phyloP scores from a whole-genome alignment of 2,329 filamentous ascomycete genomes.

The Herpomyces periplanetae region DNA sequence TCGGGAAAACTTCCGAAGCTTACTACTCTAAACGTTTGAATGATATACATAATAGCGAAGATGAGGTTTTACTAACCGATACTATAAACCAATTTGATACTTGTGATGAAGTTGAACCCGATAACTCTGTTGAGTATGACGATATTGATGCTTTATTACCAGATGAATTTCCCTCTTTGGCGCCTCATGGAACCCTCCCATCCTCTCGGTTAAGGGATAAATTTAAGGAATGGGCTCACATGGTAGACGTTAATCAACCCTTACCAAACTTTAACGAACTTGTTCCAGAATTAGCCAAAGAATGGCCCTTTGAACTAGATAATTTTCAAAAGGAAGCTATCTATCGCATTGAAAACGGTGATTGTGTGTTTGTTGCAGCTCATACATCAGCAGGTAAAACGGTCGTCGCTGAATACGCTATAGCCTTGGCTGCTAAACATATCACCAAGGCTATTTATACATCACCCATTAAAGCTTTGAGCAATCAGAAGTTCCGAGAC shows the following conservation, averaged over 20 bases:
- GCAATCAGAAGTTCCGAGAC: constrained; percentile 93
- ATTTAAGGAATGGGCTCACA: constrained; percentile 76
- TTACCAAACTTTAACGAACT: constrained; percentile 78
- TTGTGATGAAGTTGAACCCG: constrained; percentile 6
- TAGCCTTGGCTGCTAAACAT: constrained; percentile 75
- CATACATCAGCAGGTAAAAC: constrained; percentile 95
- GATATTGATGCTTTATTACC: constrained; percentile 57
- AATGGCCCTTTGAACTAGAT: constrained; percentile 89
- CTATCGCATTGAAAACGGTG: constrained; percentile 77
- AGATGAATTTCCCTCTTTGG: constrained; percentile 62
- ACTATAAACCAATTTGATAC: too few relatives aligned
- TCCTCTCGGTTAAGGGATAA: constrained; percentile 28
- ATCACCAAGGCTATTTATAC: constrained; percentile 99
- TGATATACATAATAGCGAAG: too few relatives aligned
- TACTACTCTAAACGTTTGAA: too few relatives aligned
- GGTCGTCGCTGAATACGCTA: constrained; percentile 88
- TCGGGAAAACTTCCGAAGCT: too few relatives aligned
- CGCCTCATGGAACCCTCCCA: constrained; percentile 37
- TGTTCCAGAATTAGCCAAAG: constrained; percentile 74
- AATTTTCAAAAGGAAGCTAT: constrained; percentile 96
- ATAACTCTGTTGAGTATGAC: constrained; percentile 9
- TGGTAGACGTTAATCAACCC: constrained; percentile 74
- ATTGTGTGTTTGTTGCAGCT: constrained; percentile 87
- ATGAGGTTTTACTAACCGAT: too few relatives aligned
- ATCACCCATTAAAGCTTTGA: constrained; percentile 85